Base-by-base conservation (phyloP, 345 rosid species). In the Brassica carinata region DNA sequence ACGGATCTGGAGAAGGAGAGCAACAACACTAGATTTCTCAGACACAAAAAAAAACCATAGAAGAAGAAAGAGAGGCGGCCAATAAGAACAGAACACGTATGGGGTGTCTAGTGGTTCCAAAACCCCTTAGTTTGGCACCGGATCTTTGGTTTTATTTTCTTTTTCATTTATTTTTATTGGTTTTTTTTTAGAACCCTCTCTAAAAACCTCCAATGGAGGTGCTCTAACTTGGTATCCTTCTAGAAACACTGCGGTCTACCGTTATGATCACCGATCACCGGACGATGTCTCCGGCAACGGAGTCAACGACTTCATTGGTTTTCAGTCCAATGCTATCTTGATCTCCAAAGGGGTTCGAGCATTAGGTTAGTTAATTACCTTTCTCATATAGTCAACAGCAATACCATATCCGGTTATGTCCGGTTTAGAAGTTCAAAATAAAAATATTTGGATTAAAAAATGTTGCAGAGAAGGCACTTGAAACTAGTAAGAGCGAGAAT, bases 211-310 rank as follows among this genome's bases (percentile, higher is more conserved):
- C 23, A 19, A 19, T 1, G 23, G 1, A 19, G 23, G 23, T 19
- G 23, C 23, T 19, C 23, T 93, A 43, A 85, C 92, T 5, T 93
- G 99, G 99, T 91, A 95, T 62, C 96, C 99, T 19, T 95, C 98
- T 2, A 88, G 72, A 71, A 81, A 70, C 5, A 88, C 85, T 0
- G 94, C 96, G 4, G 98, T 89, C 4, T 95, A 92, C 77, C 85
- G 98, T 76, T 88, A 89, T 63, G 98, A 95, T 65, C 23, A 17
- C 75, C 85, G 97, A 75, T 87, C 85, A 78, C 86, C 98, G 1
- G 40, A 80, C 15, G 67, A 83, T 27, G 43, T 83, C 0, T 64
- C 86, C 18, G 98, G 97, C 0, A 79, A 87, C 31, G 98, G 96
- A 64, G 82, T 85, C 0, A 86, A 81, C 58, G 99, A 93, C 64